These are phyloP conservation scores for Luzula sylvatica DNA, from an alignment of 176 grass and related monocot genomes.

Conservation along the genomic window DNA sequence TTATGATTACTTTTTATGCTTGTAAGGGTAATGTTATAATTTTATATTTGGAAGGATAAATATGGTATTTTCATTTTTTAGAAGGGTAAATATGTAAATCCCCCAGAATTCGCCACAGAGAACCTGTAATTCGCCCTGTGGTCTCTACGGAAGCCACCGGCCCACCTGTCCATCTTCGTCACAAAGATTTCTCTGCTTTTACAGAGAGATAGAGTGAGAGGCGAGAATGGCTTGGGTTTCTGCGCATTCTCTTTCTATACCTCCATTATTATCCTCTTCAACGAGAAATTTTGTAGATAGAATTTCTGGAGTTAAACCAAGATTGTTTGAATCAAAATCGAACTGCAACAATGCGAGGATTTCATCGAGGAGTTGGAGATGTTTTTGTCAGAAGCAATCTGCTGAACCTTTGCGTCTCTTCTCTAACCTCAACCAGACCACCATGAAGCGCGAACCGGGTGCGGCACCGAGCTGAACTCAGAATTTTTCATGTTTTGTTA, in stretches of 20 bases:
- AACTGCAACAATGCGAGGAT: neutral
- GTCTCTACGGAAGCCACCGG: neutral
- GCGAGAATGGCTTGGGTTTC: constrained; percentile 25
- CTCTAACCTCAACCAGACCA: constrained; percentile 83
- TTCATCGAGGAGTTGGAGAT: constrained; percentile 17
- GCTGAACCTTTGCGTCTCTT: constrained; percentile 53
- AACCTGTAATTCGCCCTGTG: neutral
- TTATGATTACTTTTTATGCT: too few relatives aligned
- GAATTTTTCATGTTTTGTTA: too few relatives aligned
- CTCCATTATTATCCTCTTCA: neutral
- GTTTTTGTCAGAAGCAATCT: constrained; percentile 33
- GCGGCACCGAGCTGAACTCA: neutral
- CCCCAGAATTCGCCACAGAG: neutral
- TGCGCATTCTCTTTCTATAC: constrained; percentile 18
- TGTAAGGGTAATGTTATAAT: too few relatives aligned
- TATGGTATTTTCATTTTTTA: too few relatives aligned
- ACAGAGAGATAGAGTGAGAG: neutral
- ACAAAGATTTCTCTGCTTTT: too few relatives aligned
- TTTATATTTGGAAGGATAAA: too few relatives aligned
- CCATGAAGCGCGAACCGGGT: constrained; percentile 88
- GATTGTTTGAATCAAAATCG: neutral
- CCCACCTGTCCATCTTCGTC: neutral
- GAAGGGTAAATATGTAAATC: too few relatives aligned
- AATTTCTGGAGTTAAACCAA: neutral
- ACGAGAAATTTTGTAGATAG: neutral